Evolutionary conservation across 129 eudicot species (phyloP), one percentile per base, ranked within the genome.

Genomic region (Dittrichia graveolens): DNA sequence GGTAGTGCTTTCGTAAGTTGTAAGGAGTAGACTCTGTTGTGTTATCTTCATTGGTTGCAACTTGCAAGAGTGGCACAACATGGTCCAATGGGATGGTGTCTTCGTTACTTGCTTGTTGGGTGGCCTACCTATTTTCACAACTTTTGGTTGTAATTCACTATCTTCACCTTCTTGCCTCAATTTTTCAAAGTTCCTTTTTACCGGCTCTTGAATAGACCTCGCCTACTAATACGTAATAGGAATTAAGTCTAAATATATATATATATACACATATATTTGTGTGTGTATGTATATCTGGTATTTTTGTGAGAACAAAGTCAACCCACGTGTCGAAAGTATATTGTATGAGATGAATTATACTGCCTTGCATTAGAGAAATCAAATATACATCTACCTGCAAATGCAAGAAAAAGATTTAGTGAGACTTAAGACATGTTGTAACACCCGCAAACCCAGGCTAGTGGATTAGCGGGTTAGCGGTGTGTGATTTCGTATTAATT

Each of bases 291-390:
- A 24, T 55, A 55, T 54, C 4, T 35, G 56, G 73, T 44, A 65
- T 72, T 46, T 46, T 4, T 1, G 15, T 3, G 73, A 24, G 40
- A 74, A 18, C 2, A 19, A 41, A 42, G 8, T 47, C 16, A 66
- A 41, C 10, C 56, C 35, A 94, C 98, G 95, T 93, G 98, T 24
- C 95, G 88, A 58, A 79, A 87, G 92, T 81, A 93, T 58, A 93
- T 72, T 9, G 98, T 85, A 70, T 82, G 85, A 11, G 88, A 77
- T 58, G 92, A 78, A 81, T 93, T 93, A 79, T 87, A 93, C 77
- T 81, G 88, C 98, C 87, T 89, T 79, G 98, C 98, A 69, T 93
- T 93, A 13, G 96, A 84, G 77, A 87, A 61, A 93, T 93, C 83
- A 93, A 80, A 55, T 54, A 39, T 18, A 93, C 84, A 77, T 93